Evolutionary conservation across 345 rosid genomes (phyloP), one percentile per base, ranked within the genome.

Genomic region (Sisymbrium altissimum): DNA sequence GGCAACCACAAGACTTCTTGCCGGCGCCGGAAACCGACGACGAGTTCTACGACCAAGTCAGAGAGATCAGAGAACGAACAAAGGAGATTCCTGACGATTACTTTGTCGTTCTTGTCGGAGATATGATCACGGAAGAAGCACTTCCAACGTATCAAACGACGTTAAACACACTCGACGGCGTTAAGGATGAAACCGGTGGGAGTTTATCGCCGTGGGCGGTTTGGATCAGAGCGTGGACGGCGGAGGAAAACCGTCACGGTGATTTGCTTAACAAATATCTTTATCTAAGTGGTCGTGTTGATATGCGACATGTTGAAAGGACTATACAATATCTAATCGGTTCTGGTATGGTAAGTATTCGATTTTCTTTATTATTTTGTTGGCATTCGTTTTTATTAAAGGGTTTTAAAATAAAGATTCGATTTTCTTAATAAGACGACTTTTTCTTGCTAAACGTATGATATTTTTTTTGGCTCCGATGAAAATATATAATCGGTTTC

Each of bases 61-160:
- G 72, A 70, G 87, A 84, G 35, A 81, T 86, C 0, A 78, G 84
- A 74, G 82, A 70, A 7, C 66, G 87, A 70, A 62, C 85, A 14
- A 82, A 35, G 64, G 82, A 75, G 5, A 39, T 79, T 15, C 76
- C 79, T 3, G 82, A 79, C n/a, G 82, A 79, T 19, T 79, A 69
- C 50, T 79, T 75, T 52, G 82, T 79, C 2, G 82, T 66, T 25
- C 76, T 80, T 63, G 80, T 80, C 9, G 83, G 83, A 57, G 82
- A 79, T 30, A 79, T 70, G 93, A 80, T 90, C 81, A 88, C 96
- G 1, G 96, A 90, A 74, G 94, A 88, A 78, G 92, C 97, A 7
- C 90, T 91, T 54, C 97, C 97, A 7, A 87, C 97, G 35, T 88
- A 87, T 64, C 92, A 86, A 68, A 82, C 95, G 15, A 87, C 87